Percentiles rank a stretch among this genome's conserved stretches.
phyloP scores from a whole-genome alignment of 352 stramenopile genomes.

The Globisporangium middletonii region DNA sequence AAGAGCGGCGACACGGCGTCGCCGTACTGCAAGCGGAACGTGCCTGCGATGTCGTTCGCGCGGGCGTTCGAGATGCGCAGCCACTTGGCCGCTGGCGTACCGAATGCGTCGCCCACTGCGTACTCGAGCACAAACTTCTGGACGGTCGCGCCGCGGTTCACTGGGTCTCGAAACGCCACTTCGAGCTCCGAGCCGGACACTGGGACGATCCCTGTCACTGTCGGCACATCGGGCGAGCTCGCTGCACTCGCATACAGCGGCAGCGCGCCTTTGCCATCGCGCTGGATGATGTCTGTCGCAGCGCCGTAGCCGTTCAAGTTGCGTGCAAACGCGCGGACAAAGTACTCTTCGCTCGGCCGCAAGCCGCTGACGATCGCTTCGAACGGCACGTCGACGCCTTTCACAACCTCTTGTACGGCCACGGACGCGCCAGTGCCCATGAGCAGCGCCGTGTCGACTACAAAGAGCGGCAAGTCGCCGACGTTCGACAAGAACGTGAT shows the following conservation, averaged over 20 bases:
- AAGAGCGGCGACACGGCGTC: conserved; percentile 40
- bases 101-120: conserved; percentile 41
- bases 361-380: conserved; percentile 58
- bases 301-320: conserved; percentile 66
- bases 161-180: conserved; percentile 23
- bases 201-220: conserved; percentile 36
- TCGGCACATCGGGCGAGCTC: conserved; percentile 26
- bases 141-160: conserved; percentile 26
- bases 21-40: conserved; percentile 66
- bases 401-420: conserved; percentile 40
- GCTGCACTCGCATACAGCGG: conserved; percentile 35
- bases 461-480: conserved; percentile 54
- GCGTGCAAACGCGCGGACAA: conserved; percentile 51
- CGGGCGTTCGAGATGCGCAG: conserved; percentile 37
- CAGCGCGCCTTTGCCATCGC: conserved; percentile 43
- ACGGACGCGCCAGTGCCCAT: conserved; percentile 39
- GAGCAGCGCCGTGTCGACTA: conserved; percentile 28
- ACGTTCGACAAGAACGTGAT: conserved; percentile 70
- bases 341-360: conserved; percentile 38
- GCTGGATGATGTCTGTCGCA: conserved; percentile 56
- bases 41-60: conserved; percentile 52
- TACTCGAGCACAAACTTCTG: conserved; percentile 61
- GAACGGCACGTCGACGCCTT: conserved; percentile 54
- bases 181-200: conserved; percentile 54
- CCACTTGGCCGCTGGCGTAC: conserved; percentile 35